Evolutionary conservation across 2,329 filamentous ascomycete genomes (phyloP).

Genomic region (Phaeosphaeria sp.): DNA sequence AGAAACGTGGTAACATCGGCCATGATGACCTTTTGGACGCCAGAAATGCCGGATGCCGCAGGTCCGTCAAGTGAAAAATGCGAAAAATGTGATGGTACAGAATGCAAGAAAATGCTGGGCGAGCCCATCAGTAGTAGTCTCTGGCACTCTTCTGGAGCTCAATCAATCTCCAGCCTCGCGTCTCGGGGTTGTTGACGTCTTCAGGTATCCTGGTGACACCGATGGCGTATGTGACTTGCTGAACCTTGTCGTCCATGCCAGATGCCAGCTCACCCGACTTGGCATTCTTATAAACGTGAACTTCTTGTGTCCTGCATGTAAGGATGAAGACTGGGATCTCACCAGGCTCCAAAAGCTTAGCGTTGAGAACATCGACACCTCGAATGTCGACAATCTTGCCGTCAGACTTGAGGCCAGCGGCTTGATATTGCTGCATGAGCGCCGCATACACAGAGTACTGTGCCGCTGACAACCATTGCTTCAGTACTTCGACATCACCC

Average conservation of each 20-base stretch:
- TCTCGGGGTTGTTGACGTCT: conserved; percentile 96
- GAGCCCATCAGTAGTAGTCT: conserved; percentile 73
- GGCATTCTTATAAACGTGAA: conserved; percentile 93
- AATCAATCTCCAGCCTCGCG: conserved; percentile 94
- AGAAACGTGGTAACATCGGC: conserved; percentile 8
- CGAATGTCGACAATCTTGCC: conserved; percentile 95
- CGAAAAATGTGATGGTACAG: conserved; percentile 7
- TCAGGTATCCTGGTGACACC: conserved; percentile 92
- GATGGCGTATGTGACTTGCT: conserved; percentile 97
- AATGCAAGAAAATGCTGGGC: neutral
- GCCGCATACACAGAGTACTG: conserved; percentile 97
- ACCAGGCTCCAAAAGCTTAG: conserved; percentile 81
- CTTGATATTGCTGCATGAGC: conserved; percentile 94
- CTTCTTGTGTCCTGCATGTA: conserved; percentile 94
- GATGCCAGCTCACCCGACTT: conserved; percentile 90
- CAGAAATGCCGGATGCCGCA: conserved; percentile 34
- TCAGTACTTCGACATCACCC: conserved; percentile 87
- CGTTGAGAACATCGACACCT: conserved; percentile 85
- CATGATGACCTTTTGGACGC: conserved; percentile 40
- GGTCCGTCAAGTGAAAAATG: conserved; percentile 21
- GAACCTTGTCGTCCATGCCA: conserved; percentile 98
- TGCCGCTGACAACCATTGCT: conserved; percentile 93
- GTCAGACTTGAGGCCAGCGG: conserved; percentile 90
- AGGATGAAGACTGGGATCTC: conserved; percentile 97
- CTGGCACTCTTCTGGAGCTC: conserved; percentile 98